Base-by-base conservation (phyloP, 2,329 filamentous ascomycete species). In the Apiospora koreana region DNA sequence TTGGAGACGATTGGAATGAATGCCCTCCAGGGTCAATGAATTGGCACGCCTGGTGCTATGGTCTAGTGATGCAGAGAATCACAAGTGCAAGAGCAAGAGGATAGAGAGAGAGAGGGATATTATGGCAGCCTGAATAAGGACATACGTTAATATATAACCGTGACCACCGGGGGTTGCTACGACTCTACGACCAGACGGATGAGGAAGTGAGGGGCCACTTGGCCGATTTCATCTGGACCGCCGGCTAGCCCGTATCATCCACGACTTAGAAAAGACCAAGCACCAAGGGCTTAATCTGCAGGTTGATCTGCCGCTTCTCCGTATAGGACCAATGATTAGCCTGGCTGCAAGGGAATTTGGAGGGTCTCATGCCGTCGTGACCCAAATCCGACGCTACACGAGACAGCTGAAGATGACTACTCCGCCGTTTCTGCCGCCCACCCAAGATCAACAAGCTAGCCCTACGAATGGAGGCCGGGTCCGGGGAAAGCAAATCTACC, bases 31-130 rank as follows among this genome's bases (percentile, higher is more conserved):
- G 75, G 45, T 54, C 75, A 48, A 41, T 72, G 58, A 69, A 71
- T 69, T 72, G 46, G 73, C 74, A 76, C 75, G 16, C 75, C 75
- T 72, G 75, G 75, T 76, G 75, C 75, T 71, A 50, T 71, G 68
- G 66, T 65, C 25, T 28, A 38, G 54, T 38, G 54, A 62, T 70
- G 71, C 68, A 62, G 54, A 21, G 4, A 28, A 45, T 43, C 23
- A 43, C 38, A 31, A 41, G n/a, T 66, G 64, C 38, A 45, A 28
- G 64, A 38, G 54, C 28, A 38, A 62, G 54, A 58, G 50, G 50
- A 35, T 43, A 70, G 65, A 64, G 69, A 50, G 23, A 35, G 28
- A 50, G 54, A 58, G 67, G 69, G 41, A 69, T 70, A 67, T 66
- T 65, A 25, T 68, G 73, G 69, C 64, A 43, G 67, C 65, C 68